Conservation (phyloP, 169 alveolate genomes). For the Cryptosporidium parvum region DNA sequence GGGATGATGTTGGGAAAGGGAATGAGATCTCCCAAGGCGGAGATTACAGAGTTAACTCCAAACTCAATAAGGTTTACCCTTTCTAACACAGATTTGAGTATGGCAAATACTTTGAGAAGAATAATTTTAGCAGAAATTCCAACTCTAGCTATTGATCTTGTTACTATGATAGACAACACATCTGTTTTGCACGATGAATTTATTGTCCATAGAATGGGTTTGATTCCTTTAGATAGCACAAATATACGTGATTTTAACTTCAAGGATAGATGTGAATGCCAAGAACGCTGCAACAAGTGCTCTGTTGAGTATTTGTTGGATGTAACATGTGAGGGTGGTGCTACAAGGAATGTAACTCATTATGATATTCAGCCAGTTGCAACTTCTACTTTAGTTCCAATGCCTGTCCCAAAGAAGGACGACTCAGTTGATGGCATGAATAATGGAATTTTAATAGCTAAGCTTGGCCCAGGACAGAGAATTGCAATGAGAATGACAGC, state of each 20-base stretch:
- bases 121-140: slow-evolving; percentile 96
- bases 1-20: slow-evolving; percentile 83
- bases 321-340: slow-evolving; percentile 89
- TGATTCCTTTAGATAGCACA: slow-evolving; percentile 92
- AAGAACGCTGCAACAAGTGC: slow-evolving; percentile 91
- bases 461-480: slow-evolving; percentile 92
- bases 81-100: slow-evolving; percentile 90
- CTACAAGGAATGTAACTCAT: slow-evolving; percentile 89
- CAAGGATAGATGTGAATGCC: slow-evolving; percentile 92
- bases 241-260: slow-evolving; percentile 90
- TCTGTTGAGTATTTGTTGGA: slow-evolving; percentile 90
- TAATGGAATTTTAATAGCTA: slow-evolving; percentile 92
- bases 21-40: slow-evolving; percentile 82
- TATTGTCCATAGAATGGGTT: slow-evolving; percentile 94
- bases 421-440: slow-evolving; percentile 77
- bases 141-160: slow-evolving; percentile 95
- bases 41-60: slow-evolving; percentile 82
- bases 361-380: slow-evolving; percentile 83
- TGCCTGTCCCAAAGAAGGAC: slow-evolving; percentile 76
- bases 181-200: slow-evolving; percentile 96
- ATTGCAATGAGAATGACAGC: slow-evolving; percentile 94
- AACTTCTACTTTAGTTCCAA: slow-evolving; percentile 80
- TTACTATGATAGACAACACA: slow-evolving; percentile 93
- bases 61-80: slow-evolving; percentile 87
- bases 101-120: slow-evolving; percentile 95